phyloP scores from a whole-genome alignment of 2,329 filamentous ascomycete genomes.

The Sclerotinia subarctica region DNA sequence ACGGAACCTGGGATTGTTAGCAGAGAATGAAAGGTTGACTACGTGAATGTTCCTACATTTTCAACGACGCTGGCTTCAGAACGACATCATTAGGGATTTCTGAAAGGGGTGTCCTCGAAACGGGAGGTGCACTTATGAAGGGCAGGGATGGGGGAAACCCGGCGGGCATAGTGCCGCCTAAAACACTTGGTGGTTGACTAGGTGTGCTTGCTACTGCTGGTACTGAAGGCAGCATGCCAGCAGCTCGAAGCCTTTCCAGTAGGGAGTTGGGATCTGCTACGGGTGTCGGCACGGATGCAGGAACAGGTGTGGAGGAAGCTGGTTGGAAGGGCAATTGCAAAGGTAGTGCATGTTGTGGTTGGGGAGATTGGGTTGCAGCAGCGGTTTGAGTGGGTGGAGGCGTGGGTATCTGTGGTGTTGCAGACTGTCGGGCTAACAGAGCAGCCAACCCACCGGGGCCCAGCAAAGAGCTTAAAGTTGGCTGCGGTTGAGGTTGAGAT shows the following conservation, averaged over 20 bases:
- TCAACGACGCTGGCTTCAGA: constrained; percentile 66
- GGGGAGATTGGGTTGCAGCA: constrained; percentile 50
- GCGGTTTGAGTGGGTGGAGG: constrained; percentile 42
- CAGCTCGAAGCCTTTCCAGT: constrained; percentile 64
- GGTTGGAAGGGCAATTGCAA: constrained; percentile 28
- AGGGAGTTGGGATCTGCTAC: constrained; percentile 49
- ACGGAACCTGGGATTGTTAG: constrained; percentile 55
- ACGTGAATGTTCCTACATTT: constrained; percentile 56
- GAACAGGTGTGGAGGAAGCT: constrained; percentile 35
- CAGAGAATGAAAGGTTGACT: background rate
- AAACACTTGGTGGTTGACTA: constrained; percentile 42
- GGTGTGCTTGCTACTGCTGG: constrained; percentile 42
- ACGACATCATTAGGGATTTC: constrained; percentile 48
- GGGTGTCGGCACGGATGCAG: constrained; percentile 41
- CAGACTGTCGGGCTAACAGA: constrained; percentile 53
- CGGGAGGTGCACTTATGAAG: constrained; percentile 30
- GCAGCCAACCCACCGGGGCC: constrained; percentile 47
- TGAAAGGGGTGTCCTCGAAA: constrained; percentile 30
- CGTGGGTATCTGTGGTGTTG: constrained; percentile 50
- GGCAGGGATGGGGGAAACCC: constrained; percentile 38
- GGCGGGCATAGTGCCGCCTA: constrained; percentile 42
- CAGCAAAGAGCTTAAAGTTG: constrained; percentile 55
- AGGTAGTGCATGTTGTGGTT: constrained; percentile 44
- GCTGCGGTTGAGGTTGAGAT: constrained; percentile 33
- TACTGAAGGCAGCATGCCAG: constrained; percentile 58